phyloP scores from a whole-genome alignment of 2,329 filamentous ascomycete species.

The Rutstroemia sp. region DNA sequence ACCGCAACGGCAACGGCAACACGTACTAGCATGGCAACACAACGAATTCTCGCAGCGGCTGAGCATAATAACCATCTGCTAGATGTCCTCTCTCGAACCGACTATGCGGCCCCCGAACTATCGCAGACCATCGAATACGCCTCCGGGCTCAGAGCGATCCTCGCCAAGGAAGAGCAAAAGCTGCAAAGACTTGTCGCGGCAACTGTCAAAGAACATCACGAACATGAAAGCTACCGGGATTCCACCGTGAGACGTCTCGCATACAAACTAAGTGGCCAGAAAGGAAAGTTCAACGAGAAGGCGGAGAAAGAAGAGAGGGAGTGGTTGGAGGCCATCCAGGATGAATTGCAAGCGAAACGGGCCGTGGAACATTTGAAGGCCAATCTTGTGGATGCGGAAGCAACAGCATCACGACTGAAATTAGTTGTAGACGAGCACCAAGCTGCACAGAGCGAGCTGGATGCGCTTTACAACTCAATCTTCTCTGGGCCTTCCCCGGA shows the following conservation, averaged over 20 bases:
- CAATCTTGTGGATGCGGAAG: constrained; percentile 35
- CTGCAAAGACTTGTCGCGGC: constrained; percentile 24
- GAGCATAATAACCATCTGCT: constrained; percentile 31
- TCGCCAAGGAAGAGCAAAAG: constrained; percentile 31
- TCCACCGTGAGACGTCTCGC: constrained; percentile 43
- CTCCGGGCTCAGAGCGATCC: constrained; percentile 37
- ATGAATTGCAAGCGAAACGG: constrained; percentile 33
- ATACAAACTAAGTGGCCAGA: constrained; percentile 41
- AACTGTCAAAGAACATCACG: constrained; percentile 36
- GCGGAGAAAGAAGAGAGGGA: constrained; percentile 46
- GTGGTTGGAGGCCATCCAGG: constrained; percentile 44
- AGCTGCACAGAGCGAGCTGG: constrained; percentile 39
- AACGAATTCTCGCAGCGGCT: constrained; percentile 5
- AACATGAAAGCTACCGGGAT: constrained; percentile 45
- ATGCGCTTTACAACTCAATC: constrained; percentile 43
- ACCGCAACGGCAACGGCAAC: neutral
- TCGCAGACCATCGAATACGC: constrained; percentile 39
- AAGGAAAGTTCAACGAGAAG: constrained; percentile 38
- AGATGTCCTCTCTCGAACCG: constrained; percentile 38
- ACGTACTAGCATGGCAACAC: neutral
- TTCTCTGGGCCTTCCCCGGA: constrained; percentile 44
- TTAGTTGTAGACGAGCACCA: constrained; percentile 31
- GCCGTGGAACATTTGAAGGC: constrained; percentile 27
- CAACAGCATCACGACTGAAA: constrained; percentile 32
- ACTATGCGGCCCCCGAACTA: constrained; percentile 40